phyloP scores from a whole-genome alignment of 768 basidiomycete genomes.

The Coprinellus micaceus region DNA sequence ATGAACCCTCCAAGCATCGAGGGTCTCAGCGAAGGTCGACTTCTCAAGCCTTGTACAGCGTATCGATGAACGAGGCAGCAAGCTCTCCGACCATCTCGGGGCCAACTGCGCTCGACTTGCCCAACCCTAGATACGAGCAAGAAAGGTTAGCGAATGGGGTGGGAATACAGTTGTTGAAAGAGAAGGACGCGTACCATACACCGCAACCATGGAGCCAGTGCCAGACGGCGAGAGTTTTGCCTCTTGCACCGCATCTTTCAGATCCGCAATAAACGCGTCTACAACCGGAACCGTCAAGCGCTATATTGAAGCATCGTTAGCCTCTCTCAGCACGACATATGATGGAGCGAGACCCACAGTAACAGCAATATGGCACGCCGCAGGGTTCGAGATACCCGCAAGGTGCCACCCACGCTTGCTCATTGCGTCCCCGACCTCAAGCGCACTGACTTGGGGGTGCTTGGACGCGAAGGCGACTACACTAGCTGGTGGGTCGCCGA shows the following conservation, averaged over 20 bases:
- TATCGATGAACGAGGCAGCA: conserved; percentile 77
- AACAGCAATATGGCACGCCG: conserved; percentile 89
- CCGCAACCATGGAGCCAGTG: conserved; percentile 83
- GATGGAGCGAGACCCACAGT: conserved; percentile 55
- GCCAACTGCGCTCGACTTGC: conserved; percentile 78
- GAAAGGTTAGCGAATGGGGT: too few relatives aligned
- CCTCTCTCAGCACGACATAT: not conserved
- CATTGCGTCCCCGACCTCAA: conserved; percentile 91
- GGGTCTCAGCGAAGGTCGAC: too few relatives aligned
- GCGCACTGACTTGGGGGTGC: conserved; percentile 61
- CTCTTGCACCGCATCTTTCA: conserved; percentile 72
- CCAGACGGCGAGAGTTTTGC: conserved; percentile 63
- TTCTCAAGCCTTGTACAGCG: conserved; percentile 78
- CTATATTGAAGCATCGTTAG: conserved; percentile 33
- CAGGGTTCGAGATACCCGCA: conserved; percentile 74
- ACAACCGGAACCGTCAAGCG: conserved; percentile 73
- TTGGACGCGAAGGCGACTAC: conserved; percentile 84
- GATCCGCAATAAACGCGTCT: conserved; percentile 78
- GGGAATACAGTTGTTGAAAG: not conserved
- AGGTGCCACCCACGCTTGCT: conserved; percentile 85
- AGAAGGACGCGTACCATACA: conserved; percentile 62
- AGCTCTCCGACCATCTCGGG: conserved; percentile 75
- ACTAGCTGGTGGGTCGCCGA: conserved; percentile 87
- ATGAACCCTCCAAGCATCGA: too few relatives aligned
- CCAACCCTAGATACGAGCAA: conserved; percentile 53